Base-by-base conservation (phyloP, 495 filamentous ascomycete genomes). In the Astrocystis sublimbata region DNA sequence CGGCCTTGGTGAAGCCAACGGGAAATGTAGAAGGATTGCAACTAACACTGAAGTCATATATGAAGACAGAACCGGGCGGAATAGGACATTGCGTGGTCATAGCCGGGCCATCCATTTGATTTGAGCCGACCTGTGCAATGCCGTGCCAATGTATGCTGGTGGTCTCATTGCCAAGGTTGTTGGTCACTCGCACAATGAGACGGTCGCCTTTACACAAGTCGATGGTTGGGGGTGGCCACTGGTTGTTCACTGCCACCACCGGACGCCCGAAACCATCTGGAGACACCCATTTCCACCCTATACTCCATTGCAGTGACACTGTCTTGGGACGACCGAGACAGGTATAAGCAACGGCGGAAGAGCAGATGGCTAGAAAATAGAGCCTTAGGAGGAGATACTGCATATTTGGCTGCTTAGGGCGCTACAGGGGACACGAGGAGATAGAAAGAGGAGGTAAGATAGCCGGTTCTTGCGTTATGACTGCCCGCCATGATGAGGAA, bases 61-160 rank as follows among this genome's bases (percentile, higher is more conserved):
- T 85, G 51, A 91, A 78, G 6, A 78, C 76, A 24, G 75, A 69
- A 1, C 85, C 88, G 0, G 90, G 89, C n/a, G 83, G 76, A 9
- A 92, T 75, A 2, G 86, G 80, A 61, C 91, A 94, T 69, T 93
- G 90, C 3, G 86, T 87, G 17, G 84, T 82, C 59, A 83, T 83
- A 4, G 80, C 77, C 3, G 90, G 81, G 0, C 91, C 91, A 66
- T 96, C 91, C 91, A 92, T 92, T 15, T 81, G 70, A 17, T 78
- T 84, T 6, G 87, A 88, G 33, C 79, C 82, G 67, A 86, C 81
- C 70, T 92, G 89, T 70, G 82, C 89, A 66, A 93, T 78, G 19
- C 91, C 91, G 68, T 96, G 91, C 71, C 86, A 96, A 77, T 96
- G 91, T 6, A 93, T 74, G 35, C 83, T 84, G 3, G 89, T 86